phyloP scores from a whole-genome alignment of 106 monocot species.

The Ottelia alismoides region DNA sequence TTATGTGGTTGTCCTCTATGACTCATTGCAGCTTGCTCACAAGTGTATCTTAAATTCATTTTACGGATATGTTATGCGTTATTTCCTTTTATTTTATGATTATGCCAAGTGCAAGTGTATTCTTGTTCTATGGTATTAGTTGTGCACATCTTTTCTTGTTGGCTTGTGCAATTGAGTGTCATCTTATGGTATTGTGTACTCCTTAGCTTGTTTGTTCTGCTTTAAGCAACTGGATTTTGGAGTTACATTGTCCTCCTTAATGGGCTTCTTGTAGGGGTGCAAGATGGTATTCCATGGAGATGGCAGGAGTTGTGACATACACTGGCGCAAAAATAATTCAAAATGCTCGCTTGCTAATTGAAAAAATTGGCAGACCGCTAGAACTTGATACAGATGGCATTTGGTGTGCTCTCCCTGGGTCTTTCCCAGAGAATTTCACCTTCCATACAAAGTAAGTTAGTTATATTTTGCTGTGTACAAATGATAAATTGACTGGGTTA shows the following conservation, averaged over 20 bases:
- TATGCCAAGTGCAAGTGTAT: not conserved
- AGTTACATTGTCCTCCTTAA: not conserved
- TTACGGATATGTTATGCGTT: conserved; percentile 99
- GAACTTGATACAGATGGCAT: conserved; percentile 99
- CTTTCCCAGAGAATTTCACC: conserved; percentile 95
- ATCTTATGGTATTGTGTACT: no score
- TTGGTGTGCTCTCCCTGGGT: conserved; percentile 98
- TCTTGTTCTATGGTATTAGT: no score
- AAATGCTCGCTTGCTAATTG: conserved; percentile 89
- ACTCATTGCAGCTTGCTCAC: conserved; percentile 97
- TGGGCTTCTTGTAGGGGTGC: conserved; percentile 57
- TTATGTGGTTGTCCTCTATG: conserved; percentile 95
- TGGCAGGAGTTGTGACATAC: conserved; percentile 99
- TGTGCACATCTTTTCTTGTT: no score
- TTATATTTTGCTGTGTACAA: no score
- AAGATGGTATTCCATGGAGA: conserved; percentile 99
- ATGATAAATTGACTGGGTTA: no score
- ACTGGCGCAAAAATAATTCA: conserved; percentile 99
- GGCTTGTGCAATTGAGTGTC: no score
- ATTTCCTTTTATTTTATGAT: not conserved
- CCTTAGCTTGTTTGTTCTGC: no score
- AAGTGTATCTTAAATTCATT: conserved; percentile 98
- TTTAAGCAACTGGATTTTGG: no score
- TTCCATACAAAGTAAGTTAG: conserved; percentile 60
- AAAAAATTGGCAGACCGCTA: conserved; percentile 88